Conservation (phyloP, 208 protist species). For the Naegleria lovaniensis region DNA sequence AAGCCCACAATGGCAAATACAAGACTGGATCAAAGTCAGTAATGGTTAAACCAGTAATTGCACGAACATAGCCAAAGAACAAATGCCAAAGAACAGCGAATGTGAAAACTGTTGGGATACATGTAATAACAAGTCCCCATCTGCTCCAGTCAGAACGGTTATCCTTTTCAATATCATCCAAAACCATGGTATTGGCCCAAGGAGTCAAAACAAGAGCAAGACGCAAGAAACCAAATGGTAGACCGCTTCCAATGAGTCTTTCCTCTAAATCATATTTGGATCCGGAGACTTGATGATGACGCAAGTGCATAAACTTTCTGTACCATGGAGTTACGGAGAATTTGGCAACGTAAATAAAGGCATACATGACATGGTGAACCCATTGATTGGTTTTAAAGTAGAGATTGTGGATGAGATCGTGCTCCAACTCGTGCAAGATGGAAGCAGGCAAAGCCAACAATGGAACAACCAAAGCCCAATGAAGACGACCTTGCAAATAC, state of each 20-base stretch:
- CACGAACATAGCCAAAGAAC: neutral
- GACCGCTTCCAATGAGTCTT: neutral
- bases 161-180: neutral
- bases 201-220: neutral
- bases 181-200: neutral
- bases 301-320: constrained; percentile 9
- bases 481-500: neutral
- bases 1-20: neutral
- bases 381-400: constrained; percentile 24
- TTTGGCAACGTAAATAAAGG: neutral
- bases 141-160: neutral
- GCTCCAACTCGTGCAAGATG: constrained; percentile 11
- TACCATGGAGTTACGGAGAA: neutral
- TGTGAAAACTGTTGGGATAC: neutral
- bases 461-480: constrained; percentile 9
- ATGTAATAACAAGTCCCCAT: neutral
- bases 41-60: neutral
- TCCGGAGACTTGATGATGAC: constrained; percentile 7
- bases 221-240: neutral
- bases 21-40: neutral
- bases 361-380: constrained; percentile 16
- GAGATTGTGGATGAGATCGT: constrained; percentile 20
- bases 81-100: constrained; percentile 9
- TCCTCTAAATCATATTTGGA: neutral
- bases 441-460: neutral